These are phyloP conservation scores for Botryotinia narcissicola DNA, from an alignment of 2,329 filamentous ascomycete species.

Conservation along the genomic window DNA sequence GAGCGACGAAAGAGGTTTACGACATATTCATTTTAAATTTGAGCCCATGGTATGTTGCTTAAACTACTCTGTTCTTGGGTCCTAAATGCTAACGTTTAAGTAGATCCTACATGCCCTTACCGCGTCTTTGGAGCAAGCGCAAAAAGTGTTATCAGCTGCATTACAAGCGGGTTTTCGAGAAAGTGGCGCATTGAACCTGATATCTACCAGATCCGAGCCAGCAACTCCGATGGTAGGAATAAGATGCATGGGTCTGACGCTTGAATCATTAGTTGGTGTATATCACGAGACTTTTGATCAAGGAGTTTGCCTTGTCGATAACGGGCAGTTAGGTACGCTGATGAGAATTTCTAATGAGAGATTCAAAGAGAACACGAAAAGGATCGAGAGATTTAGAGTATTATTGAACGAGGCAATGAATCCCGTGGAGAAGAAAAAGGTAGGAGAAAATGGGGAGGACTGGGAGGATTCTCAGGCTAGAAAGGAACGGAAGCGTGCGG, in stretches of 20 bases:
- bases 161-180: slow-evolving; percentile 84
- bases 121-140: slow-evolving; percentile 70
- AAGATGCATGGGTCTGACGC: slow-evolving; percentile 74
- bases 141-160: slow-evolving; percentile 71
- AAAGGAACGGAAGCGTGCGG: slow-evolving; percentile 54
- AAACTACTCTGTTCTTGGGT: not conserved
- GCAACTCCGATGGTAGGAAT: slow-evolving; percentile 76
- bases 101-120: slow-evolving; percentile 88
- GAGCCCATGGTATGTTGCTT: slow-evolving; percentile 77
- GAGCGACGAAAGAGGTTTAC: slow-evolving; percentile 28
- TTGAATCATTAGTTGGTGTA: slow-evolving; percentile 77
- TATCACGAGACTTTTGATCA: slow-evolving; percentile 42
- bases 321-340: slow-evolving; percentile 65
- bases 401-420: slow-evolving; percentile 39
- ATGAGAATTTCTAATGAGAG: slow-evolving; percentile 70
- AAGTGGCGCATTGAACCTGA: slow-evolving; percentile 74
- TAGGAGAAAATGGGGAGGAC: slow-evolving; percentile 42
- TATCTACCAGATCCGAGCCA: slow-evolving; percentile 35
- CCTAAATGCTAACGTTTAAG: not conserved
- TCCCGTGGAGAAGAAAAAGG: slow-evolving; percentile 25
- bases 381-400: slow-evolving; percentile 62
- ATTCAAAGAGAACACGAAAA: slow-evolving; percentile 65
- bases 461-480: slow-evolving; percentile 56
- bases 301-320: slow-evolving; percentile 55
- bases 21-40: slow-evolving; percentile 81